Percentiles rank a stretch among this genome's conserved stretches.
phyloP scores from a whole-genome alignment of 345 rosid genomes.

The Dovyalis caffra region DNA sequence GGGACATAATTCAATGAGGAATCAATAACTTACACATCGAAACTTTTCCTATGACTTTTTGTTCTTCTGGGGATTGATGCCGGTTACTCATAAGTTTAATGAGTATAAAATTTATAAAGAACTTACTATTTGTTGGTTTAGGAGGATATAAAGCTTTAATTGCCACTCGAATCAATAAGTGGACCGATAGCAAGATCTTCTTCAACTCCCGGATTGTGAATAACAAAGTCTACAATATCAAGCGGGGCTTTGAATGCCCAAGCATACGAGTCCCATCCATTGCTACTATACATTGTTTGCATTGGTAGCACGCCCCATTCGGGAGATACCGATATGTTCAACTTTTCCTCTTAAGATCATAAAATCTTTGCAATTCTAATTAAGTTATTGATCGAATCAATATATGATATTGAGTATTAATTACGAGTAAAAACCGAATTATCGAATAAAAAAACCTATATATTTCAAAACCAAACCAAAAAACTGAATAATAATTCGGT shows the following conservation, averaged over 20 bases:
- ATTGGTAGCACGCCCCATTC: constrained; percentile 38
- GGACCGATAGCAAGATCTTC: constrained; percentile 46
- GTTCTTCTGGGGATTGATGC: not conserved
- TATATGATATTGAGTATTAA: no score
- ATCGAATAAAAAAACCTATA: no score
- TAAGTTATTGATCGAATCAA: no score
- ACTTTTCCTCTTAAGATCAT: constrained; percentile 28
- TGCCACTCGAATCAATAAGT: constrained; percentile 31
- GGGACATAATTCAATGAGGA: not conserved
- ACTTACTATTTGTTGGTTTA: constrained; percentile 31
- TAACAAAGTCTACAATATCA: constrained; percentile 9
- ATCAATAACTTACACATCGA: not conserved
- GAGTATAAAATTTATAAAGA: not conserved
- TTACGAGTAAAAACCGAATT: no score
- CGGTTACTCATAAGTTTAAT: not conserved
- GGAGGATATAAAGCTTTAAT: constrained; percentile 30
- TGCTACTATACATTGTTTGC: constrained; percentile 38
- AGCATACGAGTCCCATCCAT: constrained; percentile 40
- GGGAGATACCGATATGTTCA: constrained; percentile 27
- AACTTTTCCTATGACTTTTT: not conserved
- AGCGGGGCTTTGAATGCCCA: constrained; percentile 34
- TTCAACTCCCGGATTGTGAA: constrained; percentile 42
- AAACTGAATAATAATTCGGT: no score
- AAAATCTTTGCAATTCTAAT: no score
- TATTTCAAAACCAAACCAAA: no score